phyloP scores from a whole-genome alignment of 2,329 filamentous ascomycete species.

The Pseudogymnoascus sp. region DNA sequence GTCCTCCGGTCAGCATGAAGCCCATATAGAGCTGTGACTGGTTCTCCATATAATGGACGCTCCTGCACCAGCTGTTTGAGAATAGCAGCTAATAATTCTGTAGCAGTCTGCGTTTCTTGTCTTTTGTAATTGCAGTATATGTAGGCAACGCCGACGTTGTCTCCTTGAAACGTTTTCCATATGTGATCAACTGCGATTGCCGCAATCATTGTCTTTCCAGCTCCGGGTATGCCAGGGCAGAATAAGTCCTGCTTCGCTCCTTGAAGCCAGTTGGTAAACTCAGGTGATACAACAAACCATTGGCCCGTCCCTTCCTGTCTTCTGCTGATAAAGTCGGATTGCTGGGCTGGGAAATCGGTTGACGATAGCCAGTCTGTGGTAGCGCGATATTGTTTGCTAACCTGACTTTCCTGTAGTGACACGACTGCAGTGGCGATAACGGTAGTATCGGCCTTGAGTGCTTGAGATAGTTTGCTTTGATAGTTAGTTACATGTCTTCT shows the following conservation, averaged over 20 bases:
- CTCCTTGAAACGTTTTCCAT: neutral
- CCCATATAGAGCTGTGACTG: neutral
- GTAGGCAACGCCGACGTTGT: conserved; percentile 27
- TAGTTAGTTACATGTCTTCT: neutral
- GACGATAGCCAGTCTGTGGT: conserved; percentile 33
- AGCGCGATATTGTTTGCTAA: neutral
- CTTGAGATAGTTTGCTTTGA: neutral
- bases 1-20: neutral
- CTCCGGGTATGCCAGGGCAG: too few relatives aligned
- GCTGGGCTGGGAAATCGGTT: conserved; percentile 32
- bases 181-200: neutral
- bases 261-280: conserved; percentile 12
- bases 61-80: conserved; percentile 25
- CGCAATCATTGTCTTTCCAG: neutral
- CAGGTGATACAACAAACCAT: conserved; percentile 14
- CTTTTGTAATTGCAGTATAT: conserved; percentile 31
- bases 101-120: conserved; percentile 22
- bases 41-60: neutral
- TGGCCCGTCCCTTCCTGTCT: conserved; percentile 27
- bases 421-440: neutral
- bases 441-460: neutral
- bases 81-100: conserved; percentile 19
- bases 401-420: neutral
- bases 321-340: conserved; percentile 32
- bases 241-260: conserved; percentile 10